phyloP scores from a whole-genome alignment of 371 early-diverging fungal genomes.

The Mucor saturninus region DNA sequence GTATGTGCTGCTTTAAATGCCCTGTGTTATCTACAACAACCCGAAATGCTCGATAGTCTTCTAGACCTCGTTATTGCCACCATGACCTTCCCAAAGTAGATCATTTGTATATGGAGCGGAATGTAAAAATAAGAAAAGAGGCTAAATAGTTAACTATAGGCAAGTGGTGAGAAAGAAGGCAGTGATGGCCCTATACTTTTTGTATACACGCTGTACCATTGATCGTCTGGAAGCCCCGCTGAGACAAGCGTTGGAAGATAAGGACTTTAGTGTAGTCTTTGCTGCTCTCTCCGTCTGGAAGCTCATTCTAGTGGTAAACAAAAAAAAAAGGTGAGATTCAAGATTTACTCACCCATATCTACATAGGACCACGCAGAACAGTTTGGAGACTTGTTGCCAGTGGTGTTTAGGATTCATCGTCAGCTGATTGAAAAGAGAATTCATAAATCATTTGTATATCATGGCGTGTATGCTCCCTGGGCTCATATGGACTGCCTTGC shows the following conservation, averaged over 20 bases:
- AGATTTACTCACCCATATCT: not conserved
- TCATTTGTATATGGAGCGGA: not conserved
- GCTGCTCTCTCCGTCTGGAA: constrained; percentile 48
- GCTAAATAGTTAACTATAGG: constrained; percentile 25
- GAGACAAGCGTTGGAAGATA: constrained; percentile 44
- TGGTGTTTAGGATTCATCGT: constrained; percentile 38
- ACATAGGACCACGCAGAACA: constrained; percentile 31
- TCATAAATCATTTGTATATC: constrained; percentile 48
- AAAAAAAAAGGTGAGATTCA: not conserved
- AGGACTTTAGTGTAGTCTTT: constrained; percentile 54
- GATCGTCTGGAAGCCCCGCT: constrained; percentile 40
- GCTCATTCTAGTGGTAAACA: constrained; percentile 29
- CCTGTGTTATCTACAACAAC: constrained; percentile 46
- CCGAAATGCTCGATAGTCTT: constrained; percentile 43
- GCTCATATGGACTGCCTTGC: constrained; percentile 49
- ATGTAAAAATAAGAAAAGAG: not conserved
- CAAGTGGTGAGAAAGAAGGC: constrained; percentile 56
- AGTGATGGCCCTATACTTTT: constrained; percentile 35
- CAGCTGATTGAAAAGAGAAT: constrained; percentile 47
- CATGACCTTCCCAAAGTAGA: constrained; percentile 46
- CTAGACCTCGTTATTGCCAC: constrained; percentile 34
- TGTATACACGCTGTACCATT: constrained; percentile 34
- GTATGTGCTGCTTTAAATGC: constrained; percentile 48
- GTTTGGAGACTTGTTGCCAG: constrained; percentile 40
- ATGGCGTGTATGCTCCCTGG: constrained; percentile 63